A percentile compares a stretch with the other conserved stretches of the same genome.
Conservation (phyloP, 208 protist genomes). For the Angomonas ambiguus region DNA sequence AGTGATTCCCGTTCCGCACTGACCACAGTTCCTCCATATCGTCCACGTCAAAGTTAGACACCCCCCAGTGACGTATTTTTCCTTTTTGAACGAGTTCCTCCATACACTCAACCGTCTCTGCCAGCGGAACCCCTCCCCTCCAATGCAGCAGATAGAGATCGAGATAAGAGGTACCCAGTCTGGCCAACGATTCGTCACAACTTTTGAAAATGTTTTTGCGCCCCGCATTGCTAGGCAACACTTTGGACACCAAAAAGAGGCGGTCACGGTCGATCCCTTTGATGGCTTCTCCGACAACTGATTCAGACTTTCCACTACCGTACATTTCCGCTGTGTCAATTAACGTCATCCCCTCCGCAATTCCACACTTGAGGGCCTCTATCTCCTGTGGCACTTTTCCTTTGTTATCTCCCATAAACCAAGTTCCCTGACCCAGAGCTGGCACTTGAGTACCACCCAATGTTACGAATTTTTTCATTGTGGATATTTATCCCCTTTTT, state of each 20-base stretch:
- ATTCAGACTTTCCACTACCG: conserved; percentile 39
- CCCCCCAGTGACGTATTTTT: conserved; percentile 71
- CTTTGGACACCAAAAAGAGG: conserved; percentile 90
- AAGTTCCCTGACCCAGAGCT: conserved; percentile 37
- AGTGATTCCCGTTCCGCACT: conserved; percentile 37
- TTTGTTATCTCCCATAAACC: conserved; percentile 35
- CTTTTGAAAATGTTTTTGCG: conserved; percentile 56
- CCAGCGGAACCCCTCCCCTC: conserved; percentile 35
- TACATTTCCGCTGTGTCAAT: conserved; percentile 56
- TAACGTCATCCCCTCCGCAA: conserved; percentile 35
- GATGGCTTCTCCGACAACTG: conserved; percentile 37
- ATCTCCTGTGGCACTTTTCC: conserved; percentile 17
- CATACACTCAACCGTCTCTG: conserved; percentile 81
- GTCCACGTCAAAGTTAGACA: conserved; percentile 75
- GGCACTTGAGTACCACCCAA: conserved; percentile 24
- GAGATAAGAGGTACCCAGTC: conserved; percentile 70
- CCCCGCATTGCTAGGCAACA: conserved; percentile 86
- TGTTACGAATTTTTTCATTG: conserved; percentile 16
- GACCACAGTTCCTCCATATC: conserved; percentile 65
- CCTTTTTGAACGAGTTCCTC: conserved; percentile 64
- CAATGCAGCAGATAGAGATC: conserved; percentile 92
- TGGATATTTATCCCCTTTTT: background rate
- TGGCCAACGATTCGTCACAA: conserved; percentile 54
- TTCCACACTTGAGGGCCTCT: conserved; percentile 25
- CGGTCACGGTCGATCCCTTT: conserved; percentile 46